Evolutionary conservation across 2,329 filamentous ascomycete genomes (phyloP), one percentile per base, ranked within the genome.

Genomic region (Fusarium duplospermum): DNA sequence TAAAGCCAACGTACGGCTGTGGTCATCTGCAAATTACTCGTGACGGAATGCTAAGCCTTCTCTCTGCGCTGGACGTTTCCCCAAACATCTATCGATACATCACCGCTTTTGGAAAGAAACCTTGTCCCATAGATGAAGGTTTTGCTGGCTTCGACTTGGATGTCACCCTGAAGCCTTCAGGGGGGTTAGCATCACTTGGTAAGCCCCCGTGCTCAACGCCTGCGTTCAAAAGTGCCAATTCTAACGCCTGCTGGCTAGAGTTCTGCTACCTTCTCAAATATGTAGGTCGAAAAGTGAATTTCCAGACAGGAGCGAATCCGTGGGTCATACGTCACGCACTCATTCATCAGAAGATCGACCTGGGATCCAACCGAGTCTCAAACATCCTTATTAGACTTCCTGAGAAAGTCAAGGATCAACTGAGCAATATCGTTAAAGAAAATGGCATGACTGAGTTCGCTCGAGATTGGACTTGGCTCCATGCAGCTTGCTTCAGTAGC

Each of bases 261-360:
- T 54, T 33, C 4, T 60, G 54, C 27, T 66, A 66, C n/a, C 40
- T 66, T 7, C 54, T 66, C 22, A 66, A 66, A 9, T 66, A 66
- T 14, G 40, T 60, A 10, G 22, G 6, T 6, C 27, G 18, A 13
- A 9, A n/a, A 40, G 40, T 38, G 4, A 22, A 24, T 22, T 11
- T 56, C 29, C 13, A 33, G 10, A 4, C 38, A 4, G 11, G 40
- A 24, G 38, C 22, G 3, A 66, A 60, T 36, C 63, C 63, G 2
- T 66, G 54, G 54, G 33, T 31, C 8, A 66, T 66, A 18, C 63
- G 63, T 38, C 63, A 66, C 4, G 54, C 63, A 6, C 56, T 66
- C 16, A 38, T 66, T 24, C 47, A 66, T 42, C 63, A 66, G 22
- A 66, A 60, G 40, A 29, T 33, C 14, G 36, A 38, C 33, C 18